Evolutionary conservation across 257 asterid genomes (phyloP), one percentile per base, ranked within the genome.

Genomic region (Solanum chmielewskii): DNA sequence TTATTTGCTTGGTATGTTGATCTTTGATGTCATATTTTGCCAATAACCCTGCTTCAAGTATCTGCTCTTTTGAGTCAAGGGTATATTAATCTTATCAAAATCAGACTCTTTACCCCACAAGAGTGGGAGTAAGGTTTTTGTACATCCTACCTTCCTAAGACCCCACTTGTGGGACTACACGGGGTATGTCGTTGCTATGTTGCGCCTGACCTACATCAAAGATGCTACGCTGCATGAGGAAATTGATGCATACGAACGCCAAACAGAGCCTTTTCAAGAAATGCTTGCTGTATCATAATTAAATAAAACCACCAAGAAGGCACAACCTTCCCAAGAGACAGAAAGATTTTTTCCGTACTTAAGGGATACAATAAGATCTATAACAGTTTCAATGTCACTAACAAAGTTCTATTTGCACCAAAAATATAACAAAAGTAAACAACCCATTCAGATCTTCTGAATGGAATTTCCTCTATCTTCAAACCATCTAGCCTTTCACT

Each of bases 201-300:
- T 60, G 77, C 45, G 9, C 9, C 80, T 71, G 45, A 23, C 25
- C 8, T 71, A 9, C 10, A 71, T 71, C 80, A 71, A 71, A 71
- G 78, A 71, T 71, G 47, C 83, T 41, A 76, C 4, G 8, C 14
- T 8, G 15, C 44, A 5, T 12, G 12, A 42, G n/a, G 37, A 76
- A 76, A 76, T 42, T n/a, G 35, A 76, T 42, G 45, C 83, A 39
- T 76, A 68, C 44, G 88, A 88, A 95, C n/a, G 4, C 62, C 62
- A 2, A 56, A 56, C 64, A 71, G 95, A 35, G 87, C 95, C 96
- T 27, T 92, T 59, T 68, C 1, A 6, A 68, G 75, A 29, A 68
- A 68, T 68, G 76, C 42, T 16, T 15, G 10, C 13, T 70, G n/a
- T 69, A 29, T 31, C 1, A 31, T 31, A 69, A 69, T 69, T 69